phyloP scores from a whole-genome alignment of 768 basidiomycete genomes.

The Pulveroboletus sp. region DNA sequence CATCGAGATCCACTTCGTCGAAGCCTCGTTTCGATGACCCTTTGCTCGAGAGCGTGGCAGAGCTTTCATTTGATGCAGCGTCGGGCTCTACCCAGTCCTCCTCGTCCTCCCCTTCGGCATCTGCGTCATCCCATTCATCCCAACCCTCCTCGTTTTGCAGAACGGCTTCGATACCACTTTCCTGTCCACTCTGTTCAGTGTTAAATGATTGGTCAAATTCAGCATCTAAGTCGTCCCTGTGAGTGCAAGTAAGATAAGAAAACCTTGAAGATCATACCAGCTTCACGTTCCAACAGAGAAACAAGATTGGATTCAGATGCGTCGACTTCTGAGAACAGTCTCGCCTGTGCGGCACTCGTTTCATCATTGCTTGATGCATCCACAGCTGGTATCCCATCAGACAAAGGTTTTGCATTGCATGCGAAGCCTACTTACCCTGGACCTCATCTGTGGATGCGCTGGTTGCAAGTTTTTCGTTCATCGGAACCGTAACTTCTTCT shows the following conservation, averaged over 20 bases:
- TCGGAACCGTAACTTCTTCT: not conserved
- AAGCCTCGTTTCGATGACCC: slow-evolving; percentile 45
- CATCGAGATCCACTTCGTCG: slow-evolving; percentile 46
- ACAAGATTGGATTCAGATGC: slow-evolving; percentile 30
- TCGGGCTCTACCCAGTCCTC: slow-evolving; percentile 46
- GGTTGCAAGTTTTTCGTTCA: not conserved
- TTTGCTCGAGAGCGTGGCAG: slow-evolving; percentile 52
- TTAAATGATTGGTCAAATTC: slow-evolving; percentile 26
- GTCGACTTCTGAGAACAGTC: slow-evolving; percentile 16
- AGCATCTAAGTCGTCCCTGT: slow-evolving; percentile 17
- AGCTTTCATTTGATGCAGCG: slow-evolving; percentile 48
- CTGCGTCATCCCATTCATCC: slow-evolving; percentile 33
- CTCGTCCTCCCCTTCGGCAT: slow-evolving; percentile 46
- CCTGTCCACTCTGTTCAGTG: slow-evolving; percentile 14
- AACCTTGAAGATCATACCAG: slow-evolving; percentile 20
- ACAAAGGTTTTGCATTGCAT: not conserved
- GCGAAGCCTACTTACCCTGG: slow-evolving; percentile 10
- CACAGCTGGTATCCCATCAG: slow-evolving; percentile 8
- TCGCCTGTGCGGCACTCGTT: slow-evolving; percentile 4
- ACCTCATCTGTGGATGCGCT: slow-evolving; percentile 6
- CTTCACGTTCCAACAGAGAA: slow-evolving; percentile 26
- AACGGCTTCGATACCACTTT: slow-evolving; percentile 15
- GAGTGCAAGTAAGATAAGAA: not conserved
- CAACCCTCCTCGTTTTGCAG: slow-evolving; percentile 19
- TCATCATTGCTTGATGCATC: slow-evolving; percentile 13